Percentiles rank a stretch among this genome's conserved stretches.
phyloP scores from a whole-genome alignment of 495 filamentous ascomycete genomes.

The Annulohypoxylon bovei region DNA sequence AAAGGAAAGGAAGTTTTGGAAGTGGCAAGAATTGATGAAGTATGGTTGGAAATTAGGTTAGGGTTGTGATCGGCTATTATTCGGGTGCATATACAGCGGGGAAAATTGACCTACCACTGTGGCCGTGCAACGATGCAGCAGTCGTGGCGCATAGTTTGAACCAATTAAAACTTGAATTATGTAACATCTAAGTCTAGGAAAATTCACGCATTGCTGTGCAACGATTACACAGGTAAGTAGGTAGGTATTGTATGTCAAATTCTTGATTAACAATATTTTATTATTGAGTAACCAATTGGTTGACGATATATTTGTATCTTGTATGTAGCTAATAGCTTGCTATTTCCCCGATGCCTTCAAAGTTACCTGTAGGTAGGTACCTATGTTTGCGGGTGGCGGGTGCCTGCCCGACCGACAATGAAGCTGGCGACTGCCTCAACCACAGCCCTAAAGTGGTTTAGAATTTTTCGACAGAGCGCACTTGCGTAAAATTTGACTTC shows the following conservation, averaged over 20 bases:
- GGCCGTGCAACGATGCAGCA: background rate
- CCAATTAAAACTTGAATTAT: too few species aligned
- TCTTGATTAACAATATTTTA: too few species aligned
- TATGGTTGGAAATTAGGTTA: conserved; percentile 41
- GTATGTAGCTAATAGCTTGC: too few species aligned
- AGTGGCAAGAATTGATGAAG: conserved; percentile 45
- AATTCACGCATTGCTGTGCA: background rate
- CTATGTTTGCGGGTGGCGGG: too few species aligned
- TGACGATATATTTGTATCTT: too few species aligned
- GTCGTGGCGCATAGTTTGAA: background rate
- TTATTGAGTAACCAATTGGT: too few species aligned
- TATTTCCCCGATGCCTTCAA: too few species aligned
- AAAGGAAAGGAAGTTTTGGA: conserved; percentile 35
- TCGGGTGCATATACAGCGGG: conserved; percentile 39
- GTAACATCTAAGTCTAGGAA: too few species aligned
- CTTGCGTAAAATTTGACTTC: background rate
- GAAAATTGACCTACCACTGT: background rate
- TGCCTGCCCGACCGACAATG: background rate
- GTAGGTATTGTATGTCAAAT: too few species aligned
- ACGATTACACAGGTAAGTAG: background rate
- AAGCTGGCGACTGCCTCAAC: background rate
- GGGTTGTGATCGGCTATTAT: conserved; percentile 47
- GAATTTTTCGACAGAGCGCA: background rate
- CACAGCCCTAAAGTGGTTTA: background rate
- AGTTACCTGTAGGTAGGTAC: background rate